phyloP scores from a whole-genome alignment of 495 filamentous ascomycete species.

The Penicillium atrosanguineum region DNA sequence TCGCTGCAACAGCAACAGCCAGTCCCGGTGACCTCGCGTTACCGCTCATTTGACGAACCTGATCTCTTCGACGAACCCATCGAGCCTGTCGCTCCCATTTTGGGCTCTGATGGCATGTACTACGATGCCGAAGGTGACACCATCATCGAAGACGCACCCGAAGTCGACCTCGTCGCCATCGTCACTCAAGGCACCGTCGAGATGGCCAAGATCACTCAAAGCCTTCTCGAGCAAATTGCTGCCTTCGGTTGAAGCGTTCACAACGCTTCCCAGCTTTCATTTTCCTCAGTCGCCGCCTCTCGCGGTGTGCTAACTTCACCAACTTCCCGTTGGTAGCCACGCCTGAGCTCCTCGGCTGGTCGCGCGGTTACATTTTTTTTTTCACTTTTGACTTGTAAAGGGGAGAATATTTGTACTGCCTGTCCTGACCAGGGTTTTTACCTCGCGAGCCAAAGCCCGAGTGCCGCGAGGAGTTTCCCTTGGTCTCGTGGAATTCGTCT shows the following conservation, averaged over 20 bases:
- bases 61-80: neutral
- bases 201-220: neutral
- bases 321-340: too few species aligned
- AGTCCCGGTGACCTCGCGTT: neutral
- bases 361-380: too few species aligned
- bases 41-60: neutral
- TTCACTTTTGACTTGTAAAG: too few species aligned
- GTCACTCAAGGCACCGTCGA: neutral
- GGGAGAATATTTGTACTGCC: neutral
- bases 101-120: neutral
- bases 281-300: too few species aligned
- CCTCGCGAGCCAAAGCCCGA: neutral
- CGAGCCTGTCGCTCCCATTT: neutral
- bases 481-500: conserved; percentile 2
- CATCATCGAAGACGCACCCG: neutral
- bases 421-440: conserved; percentile 5
- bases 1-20: neutral
- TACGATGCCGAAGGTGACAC: neutral
- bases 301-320: too few species aligned
- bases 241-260: neutral
- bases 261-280: neutral
- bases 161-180: neutral
- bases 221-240: neutral
- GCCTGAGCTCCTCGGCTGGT: too few species aligned
- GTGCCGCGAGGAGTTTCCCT: neutral